Evolutionary conservation across 441 rosid genomes (phyloP).

Genomic region (Adansonia gregorii): DNA sequence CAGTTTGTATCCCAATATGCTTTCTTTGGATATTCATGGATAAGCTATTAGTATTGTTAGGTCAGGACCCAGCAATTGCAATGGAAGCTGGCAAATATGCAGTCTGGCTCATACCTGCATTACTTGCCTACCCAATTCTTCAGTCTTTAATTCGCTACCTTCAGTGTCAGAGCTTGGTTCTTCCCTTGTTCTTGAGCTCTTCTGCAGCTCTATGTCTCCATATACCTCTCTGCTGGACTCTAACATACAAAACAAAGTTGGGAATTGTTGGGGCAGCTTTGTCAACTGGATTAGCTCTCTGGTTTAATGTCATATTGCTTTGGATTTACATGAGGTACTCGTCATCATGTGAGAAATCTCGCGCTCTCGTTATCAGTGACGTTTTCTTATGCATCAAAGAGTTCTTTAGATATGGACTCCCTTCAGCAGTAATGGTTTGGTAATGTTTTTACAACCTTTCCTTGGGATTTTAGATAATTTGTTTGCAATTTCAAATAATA

Average conservation of each 20-base stretch:
- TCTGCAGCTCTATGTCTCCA: not conserved
- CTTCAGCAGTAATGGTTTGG: not conserved
- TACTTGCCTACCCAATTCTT: not conserved
- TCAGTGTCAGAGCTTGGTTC: not conserved
- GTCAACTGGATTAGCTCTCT: not conserved
- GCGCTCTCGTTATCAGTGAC: not conserved
- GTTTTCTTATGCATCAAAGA: not conserved
- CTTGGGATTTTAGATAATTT: not conserved
- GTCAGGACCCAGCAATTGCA: not conserved
- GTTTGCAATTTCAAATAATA: no score
- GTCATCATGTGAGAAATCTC: not conserved
- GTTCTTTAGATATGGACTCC: slow-evolving; percentile 1
- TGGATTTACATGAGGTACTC: not conserved
- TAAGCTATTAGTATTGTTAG: not conserved
- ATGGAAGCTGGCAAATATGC: not conserved
- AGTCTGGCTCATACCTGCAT: slow-evolving; percentile 10
- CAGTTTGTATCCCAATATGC: not conserved
- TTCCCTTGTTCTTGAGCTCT: slow-evolving; percentile 11
- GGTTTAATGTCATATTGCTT: not conserved
- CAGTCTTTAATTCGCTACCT: not conserved
- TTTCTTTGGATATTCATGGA: not conserved
- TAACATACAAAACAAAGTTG: not conserved
- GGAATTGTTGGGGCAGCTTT: not conserved
- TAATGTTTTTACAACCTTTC: not conserved
- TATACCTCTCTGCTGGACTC: not conserved